A percentile compares a stretch with the other conserved stretches of the same genome.
Evolutionary conservation across 78 protist species (phyloP).

Genomic region (Polysphondylium violaceum): DNA sequence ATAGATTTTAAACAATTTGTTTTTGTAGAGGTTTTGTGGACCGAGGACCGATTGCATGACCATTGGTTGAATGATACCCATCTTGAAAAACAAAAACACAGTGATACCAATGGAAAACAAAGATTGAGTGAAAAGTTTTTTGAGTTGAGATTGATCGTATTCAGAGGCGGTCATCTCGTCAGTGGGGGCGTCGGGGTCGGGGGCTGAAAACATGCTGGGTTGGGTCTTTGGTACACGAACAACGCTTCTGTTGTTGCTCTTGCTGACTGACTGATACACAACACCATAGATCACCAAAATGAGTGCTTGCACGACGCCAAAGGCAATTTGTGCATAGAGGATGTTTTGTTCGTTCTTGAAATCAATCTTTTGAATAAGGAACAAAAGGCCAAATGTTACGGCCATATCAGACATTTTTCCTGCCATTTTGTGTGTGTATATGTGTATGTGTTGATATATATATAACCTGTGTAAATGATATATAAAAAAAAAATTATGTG

Average conservation of each 20-base stretch:
- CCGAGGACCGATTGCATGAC: conserved; percentile 47
- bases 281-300: not conserved
- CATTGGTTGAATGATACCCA: conserved; percentile 54
- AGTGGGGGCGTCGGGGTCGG: conserved; percentile 18
- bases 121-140: conserved; percentile 21
- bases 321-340: conserved; percentile 14
- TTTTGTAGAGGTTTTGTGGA: conserved; percentile 43
- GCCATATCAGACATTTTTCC: conserved; percentile 27
- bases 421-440: not conserved
- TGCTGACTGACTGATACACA: not conserved
- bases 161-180: conserved; percentile 27
- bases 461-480: not conserved
- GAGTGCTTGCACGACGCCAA: conserved; percentile 15
- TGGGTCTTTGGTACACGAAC: conserved; percentile 31
- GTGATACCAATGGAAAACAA: conserved; percentile 25
- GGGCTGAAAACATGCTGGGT: conserved; percentile 22
- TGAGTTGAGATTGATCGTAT: conserved; percentile 33
- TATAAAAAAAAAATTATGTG: no score
- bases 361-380: conserved; percentile 60
- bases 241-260: conserved; percentile 10
- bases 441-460: not conserved
- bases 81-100: conserved; percentile 29
- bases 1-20: conserved; percentile 65
- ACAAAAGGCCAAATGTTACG: conserved; percentile 50
- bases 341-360: conserved; percentile 30